These are phyloP conservation scores for Lomentospora prolificans DNA, from an alignment of 2,329 filamentous ascomycete genomes.

Conservation along the genomic window DNA sequence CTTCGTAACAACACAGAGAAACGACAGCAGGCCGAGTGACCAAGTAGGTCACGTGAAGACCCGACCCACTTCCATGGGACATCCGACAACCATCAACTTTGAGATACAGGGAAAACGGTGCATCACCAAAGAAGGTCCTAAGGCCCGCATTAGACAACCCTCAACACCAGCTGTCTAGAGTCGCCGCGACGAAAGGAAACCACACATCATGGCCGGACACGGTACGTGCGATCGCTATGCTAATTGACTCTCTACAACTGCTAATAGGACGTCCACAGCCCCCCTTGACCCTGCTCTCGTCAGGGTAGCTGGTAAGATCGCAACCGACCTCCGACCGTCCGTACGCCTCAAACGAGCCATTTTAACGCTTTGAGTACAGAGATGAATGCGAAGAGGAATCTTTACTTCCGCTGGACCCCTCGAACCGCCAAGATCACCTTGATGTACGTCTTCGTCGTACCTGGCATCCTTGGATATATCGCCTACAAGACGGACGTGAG, in stretches of 20 bases:
- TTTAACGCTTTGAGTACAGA: constrained; percentile 35
- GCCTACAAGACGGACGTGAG: constrained; percentile 81
- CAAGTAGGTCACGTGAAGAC: not conserved
- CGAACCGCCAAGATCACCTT: constrained; percentile 73
- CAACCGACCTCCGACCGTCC: not conserved
- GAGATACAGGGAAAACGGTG: not conserved
- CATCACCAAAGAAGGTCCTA: not conserved
- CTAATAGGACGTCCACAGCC: constrained; percentile 4
- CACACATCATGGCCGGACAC: constrained; percentile 10
- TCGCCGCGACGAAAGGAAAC: not conserved
- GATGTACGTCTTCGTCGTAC: constrained; percentile 65
- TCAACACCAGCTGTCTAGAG: not conserved
- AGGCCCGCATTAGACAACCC: not conserved
- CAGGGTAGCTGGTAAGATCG: constrained; percentile 10
- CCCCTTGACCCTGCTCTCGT: constrained; percentile 12
- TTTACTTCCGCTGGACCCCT: constrained; percentile 90
- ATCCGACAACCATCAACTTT: not conserved
- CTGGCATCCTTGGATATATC: constrained; percentile 57
- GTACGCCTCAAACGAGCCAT: not conserved
- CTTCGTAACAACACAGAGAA: not conserved
- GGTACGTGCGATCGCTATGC: constrained; percentile 2
- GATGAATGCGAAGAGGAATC: constrained; percentile 76
- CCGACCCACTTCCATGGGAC: not conserved
- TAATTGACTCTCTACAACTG: not conserved
- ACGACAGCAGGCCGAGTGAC: not conserved